Evolutionary conservation across 345 rosid genomes (phyloP).

Genomic region (Pelargonium nanum): DNA sequence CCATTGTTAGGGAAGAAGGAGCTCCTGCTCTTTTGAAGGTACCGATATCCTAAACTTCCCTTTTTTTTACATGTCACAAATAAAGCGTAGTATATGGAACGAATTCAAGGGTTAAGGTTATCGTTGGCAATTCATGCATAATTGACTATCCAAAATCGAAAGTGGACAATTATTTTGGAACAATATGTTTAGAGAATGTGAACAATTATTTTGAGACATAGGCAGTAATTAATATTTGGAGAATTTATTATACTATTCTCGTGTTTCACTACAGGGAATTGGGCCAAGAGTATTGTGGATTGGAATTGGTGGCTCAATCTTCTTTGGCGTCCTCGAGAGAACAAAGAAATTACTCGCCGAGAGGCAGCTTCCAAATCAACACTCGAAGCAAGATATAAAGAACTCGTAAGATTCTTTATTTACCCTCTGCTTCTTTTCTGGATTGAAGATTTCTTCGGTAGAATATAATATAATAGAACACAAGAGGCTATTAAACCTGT

Average conservation of each 20-base stretch:
- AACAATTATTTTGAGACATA: background rate
- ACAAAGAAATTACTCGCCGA: slow-evolving; percentile 46
- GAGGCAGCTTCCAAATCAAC: slow-evolving; percentile 8
- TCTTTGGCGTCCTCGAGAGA: slow-evolving; percentile 60
- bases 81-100: background rate
- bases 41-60: background rate
- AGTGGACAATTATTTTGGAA: too few species aligned
- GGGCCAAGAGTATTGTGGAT: slow-evolving; percentile 75
- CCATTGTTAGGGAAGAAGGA: slow-evolving; percentile 64
- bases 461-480: too few species aligned
- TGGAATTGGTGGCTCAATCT: slow-evolving; percentile 65
- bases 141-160: too few species aligned
- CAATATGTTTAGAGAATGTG: too few species aligned
- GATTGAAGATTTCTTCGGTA: too few species aligned
- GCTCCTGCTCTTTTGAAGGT: slow-evolving; percentile 61
- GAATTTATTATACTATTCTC: background rate
- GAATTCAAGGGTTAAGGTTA: background rate
- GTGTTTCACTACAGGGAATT: slow-evolving; percentile 43
- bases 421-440: too few species aligned
- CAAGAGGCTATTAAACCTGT: too few species aligned
- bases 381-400: too few species aligned
- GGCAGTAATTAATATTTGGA: background rate
- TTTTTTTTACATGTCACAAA: background rate
- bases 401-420: too few species aligned
- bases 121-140: background rate